Base-by-base conservation (phyloP, 495 filamentous ascomycete genomes). In the Delitschia confertaspora region DNA sequence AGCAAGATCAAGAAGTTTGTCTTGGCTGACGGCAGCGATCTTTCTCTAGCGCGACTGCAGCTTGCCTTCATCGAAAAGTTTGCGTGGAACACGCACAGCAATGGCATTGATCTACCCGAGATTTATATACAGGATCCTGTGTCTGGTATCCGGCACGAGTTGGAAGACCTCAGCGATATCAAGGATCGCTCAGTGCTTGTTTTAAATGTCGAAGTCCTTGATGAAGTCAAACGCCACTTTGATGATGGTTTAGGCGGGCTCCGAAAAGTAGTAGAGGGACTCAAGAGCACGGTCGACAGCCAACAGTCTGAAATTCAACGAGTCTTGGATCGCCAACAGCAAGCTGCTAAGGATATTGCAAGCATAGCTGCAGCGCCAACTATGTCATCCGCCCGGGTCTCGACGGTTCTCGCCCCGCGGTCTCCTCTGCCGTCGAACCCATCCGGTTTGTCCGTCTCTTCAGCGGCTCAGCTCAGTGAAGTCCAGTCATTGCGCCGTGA, bases 51-150 rank as follows among this genome's bases (percentile, higher is more conserved):
- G 7, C 75, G 87, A 8, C 65, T 98, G 42, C 91, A 96, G 57
- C 73, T 96, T 23, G 88, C 89, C n/a, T 98, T 98, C 61, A 98
- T 98, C 53, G 93, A 96, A 51, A 96, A 95, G 55, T 98, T 98
- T 56, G 87, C 88, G 5, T 98, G 93, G 87, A 95, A 91, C 53
- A 93, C 88, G 1, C 89, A 94, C 51, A 84, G 80, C 54, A 89
- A 96, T 58, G 91, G 93, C 17, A 79, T 77, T 9, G 91, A 98
- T 56, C 69, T 98, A 21, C 91, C 91, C 0, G 91, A 96, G 55
- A 95, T 98, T 21, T 95, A 96, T 61, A 88, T 98, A 27, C 93
- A 98, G 62, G 91, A 98, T 61, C 79, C 89, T 4, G 73, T 95
- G 8, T 95, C 88, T 6, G 93, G 91, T 3, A 84, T 95, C 18